Percentiles rank a stretch among this genome's conserved stretches.
These are phyloP conservation scores for Ceratobasidium sp. DNA, from an alignment of 1,284 basidiomycete species.

Conservation along the genomic window DNA sequence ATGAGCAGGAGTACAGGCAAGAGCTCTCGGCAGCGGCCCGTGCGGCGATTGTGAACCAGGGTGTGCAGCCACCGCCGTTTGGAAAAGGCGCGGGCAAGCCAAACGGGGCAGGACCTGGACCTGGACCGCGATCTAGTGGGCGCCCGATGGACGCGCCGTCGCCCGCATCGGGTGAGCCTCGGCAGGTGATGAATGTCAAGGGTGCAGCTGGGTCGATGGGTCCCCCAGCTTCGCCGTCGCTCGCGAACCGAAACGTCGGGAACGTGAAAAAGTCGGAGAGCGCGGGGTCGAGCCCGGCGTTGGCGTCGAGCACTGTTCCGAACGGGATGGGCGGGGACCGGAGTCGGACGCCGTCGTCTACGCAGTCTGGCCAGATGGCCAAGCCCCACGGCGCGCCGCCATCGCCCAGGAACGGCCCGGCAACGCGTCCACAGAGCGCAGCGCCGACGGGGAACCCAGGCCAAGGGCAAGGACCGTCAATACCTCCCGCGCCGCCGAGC, in stretches of 20 bases:
- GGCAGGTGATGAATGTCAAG: slow-evolving; percentile 35
- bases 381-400: not conserved
- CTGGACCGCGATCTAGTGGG: not conserved
- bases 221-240: slow-evolving; percentile 25
- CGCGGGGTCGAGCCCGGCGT: slow-evolving; percentile 12
- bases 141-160: slow-evolving; percentile 12
- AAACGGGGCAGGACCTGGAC: slow-evolving; percentile 3
- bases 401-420: slow-evolving; percentile 7
- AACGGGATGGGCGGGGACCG: slow-evolving; percentile 30
- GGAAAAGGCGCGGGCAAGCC: slow-evolving; percentile 4
- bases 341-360: slow-evolving; percentile 19
- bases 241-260: slow-evolving; percentile 20
- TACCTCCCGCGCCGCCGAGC: slow-evolving; percentile 12
- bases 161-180: slow-evolving; percentile 4
- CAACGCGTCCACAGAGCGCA: slow-evolving; percentile 26
- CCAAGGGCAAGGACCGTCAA: slow-evolving; percentile 2
- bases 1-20: slow-evolving; percentile 32
- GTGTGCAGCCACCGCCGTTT: slow-evolving; percentile 33
- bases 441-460: not conserved
- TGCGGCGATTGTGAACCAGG: slow-evolving; percentile 15
- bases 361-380: not conserved
- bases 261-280: slow-evolving; percentile 37
- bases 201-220: slow-evolving; percentile 10
- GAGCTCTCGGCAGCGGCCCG: not conserved
- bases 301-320: slow-evolving; percentile 17